Conservation (phyloP, 805 yeast species). For the Saccharomyces cerevisiae region DNA sequence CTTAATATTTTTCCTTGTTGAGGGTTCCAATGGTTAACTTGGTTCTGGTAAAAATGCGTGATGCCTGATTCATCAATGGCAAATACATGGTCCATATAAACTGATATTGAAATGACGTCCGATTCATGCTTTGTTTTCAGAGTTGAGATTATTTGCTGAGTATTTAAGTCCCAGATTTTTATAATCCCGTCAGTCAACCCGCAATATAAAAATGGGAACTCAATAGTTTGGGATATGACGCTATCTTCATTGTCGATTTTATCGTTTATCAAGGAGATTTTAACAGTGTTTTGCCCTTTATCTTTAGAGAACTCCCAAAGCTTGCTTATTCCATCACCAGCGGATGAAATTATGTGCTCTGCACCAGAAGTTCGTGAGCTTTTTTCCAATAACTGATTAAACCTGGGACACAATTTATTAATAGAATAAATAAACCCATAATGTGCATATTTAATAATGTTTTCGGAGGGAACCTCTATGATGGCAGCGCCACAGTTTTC, state of each 20-base stretch:
- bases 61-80: conserved; percentile 37
- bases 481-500: conserved; percentile 24
- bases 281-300: conserved; percentile 8
- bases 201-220: conserved; percentile 67
- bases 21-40: conserved; percentile 41
- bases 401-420: conserved; percentile 14
- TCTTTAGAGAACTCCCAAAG: conserved; percentile 52
- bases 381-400: conserved; percentile 8
- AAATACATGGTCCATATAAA: conserved; percentile 25
- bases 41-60: conserved; percentile 38
- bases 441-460: conserved; percentile 77
- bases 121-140: conserved; percentile 32
- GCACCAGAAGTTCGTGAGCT: conserved; percentile 3
- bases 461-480: conserved; percentile 58
- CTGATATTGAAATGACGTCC: conserved; percentile 46
- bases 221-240: conserved; percentile 58
- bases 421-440: conserved; percentile 81
- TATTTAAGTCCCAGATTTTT: conserved; percentile 81
- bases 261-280: conserved; percentile 8
- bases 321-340: conserved; percentile 87
- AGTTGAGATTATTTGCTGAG: conserved; percentile 56
- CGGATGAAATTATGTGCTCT: conserved; percentile 54
- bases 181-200: conserved; percentile 70
- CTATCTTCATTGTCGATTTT: conserved; percentile 52
- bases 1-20: conserved; percentile 52